phyloP scores from a whole-genome alignment of 768 basidiomycete species.

The Termitomyces sp. region DNA sequence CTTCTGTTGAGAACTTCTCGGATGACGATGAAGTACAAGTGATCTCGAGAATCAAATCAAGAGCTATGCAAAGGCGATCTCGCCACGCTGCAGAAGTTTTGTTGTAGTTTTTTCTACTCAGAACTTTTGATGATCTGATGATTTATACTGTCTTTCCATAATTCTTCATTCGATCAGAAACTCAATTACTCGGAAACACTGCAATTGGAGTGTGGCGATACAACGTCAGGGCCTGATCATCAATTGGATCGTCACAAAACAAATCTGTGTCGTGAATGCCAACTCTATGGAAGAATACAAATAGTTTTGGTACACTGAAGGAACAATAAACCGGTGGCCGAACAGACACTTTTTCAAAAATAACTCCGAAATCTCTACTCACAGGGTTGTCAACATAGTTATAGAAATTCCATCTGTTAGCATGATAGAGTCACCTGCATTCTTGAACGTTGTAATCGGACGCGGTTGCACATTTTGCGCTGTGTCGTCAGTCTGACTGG shows the following conservation, averaged over 20 bases:
- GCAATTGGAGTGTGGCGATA: neutral
- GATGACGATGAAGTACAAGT: neutral
- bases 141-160: neutral
- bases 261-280: neutral
- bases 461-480: conserved; percentile 1
- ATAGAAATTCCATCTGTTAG: no score
- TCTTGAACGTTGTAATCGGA: neutral
- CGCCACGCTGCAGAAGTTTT: neutral
- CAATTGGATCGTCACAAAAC: neutral
- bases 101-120: neutral
- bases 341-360: no score
- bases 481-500: neutral
- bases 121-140: neutral
- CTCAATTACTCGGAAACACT: no score
- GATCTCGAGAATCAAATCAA: neutral
- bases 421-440: no score
- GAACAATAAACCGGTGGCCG: no score
- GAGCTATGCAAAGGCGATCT: neutral
- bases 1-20: neutral
- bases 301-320: no score
- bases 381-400: no score
- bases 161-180: neutral
- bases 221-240: neutral
- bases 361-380: no score
- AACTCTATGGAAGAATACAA: neutral